Base-by-base conservation (phyloP, 2,329 filamentous ascomycete genomes). In the Helicocarpus griseus region DNA sequence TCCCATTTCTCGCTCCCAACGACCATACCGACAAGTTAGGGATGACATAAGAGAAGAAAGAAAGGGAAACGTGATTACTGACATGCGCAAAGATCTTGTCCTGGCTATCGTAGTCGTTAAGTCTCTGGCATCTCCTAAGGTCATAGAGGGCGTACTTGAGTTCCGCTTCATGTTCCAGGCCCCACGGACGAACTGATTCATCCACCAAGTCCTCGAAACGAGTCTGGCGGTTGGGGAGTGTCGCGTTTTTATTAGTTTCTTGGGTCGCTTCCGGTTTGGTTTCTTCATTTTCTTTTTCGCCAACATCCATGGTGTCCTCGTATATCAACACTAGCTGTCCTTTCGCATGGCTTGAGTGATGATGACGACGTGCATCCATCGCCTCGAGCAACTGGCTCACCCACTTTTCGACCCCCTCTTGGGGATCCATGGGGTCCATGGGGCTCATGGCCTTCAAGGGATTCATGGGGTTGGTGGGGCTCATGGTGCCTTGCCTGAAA, bases 91-190 rank as follows among this genome's bases (percentile, higher is more conserved):
- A 49, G 65, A 65, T 67, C 14, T 67, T 35, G 41, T 68, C 65
- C 48, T 68, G 65, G 49, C 67, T 64, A 8, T 65, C 66, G 49
- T 63, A 66, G 64, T 64, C 68, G 1, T 65, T 63, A 53, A 17
- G 22, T 11, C 63, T 67, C 50, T 68, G 65, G 55, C 65, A 68
- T 24, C 61, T 54, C 35, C 56, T 62, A 44, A 68, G 44, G 38
- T 68, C 59, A 14, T 65, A 65, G 48, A 58, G 56, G 4, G 55
- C 46, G 17, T 67, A 57, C 29, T 64, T 58, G 14, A 54, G 54
- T 39, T 67, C 65, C 36, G 64, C 63, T 22, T 65, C 59, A 6
- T 28, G 53, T 4, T 61, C 63, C 63, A 64, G 66, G 17, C 64
- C 59, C 45, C 53, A 49, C 4, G 11, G 46, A 5, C 31, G 28